Base-by-base conservation (phyloP, 345 rosid genomes). In the Schrenkiella parvula region DNA sequence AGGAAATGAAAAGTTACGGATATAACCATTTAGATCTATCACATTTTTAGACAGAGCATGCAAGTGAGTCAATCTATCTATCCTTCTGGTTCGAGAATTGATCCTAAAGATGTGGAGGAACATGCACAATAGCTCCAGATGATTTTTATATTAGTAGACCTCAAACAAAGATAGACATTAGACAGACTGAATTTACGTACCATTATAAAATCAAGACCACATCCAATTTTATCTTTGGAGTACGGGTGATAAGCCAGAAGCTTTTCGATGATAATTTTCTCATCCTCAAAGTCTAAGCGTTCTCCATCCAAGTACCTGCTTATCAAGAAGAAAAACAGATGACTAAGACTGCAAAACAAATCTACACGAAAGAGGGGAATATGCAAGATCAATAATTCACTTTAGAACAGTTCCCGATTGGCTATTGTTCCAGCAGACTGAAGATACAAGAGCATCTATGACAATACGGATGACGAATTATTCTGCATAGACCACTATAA, bases 221-320 rank as follows among this genome's bases (percentile, higher is more conserved):
- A 84, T 41, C 95, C 98, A 64, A 90, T 83, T 86, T 90, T 90
- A 70, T 92, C 98, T 61, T 83, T 87, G 68, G 84, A 82, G 54
- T 82, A 87, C 11, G 91, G 93, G 80, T 92, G 96, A 79, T 84
- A 69, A 42, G 72, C 74, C 59, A 92, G 96, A 82, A 92, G 93
- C 85, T 80, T 88, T 76, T 84, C 83, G 13, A 78, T 75, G 59
- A 88, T 80, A 73, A 70, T 43, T 65, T 79, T 75, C 79, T 90
- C 93, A 57, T 90, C 91, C 56, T 87, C 91, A 68, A 38, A 79
- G 18, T 85, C 80, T 68, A 90, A 80, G 32, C 69, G 83, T 75
- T 81, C 86, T 58, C 97, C 96, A 74, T 92, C 91, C 80, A 73
- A 62, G 70, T 90, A 90, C 82, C 95, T 92, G 64, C 18, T 68